These are phyloP conservation scores for Globisporangium cylindrosporum DNA, from an alignment of 352 stramenopile genomes.

Conservation along the genomic window DNA sequence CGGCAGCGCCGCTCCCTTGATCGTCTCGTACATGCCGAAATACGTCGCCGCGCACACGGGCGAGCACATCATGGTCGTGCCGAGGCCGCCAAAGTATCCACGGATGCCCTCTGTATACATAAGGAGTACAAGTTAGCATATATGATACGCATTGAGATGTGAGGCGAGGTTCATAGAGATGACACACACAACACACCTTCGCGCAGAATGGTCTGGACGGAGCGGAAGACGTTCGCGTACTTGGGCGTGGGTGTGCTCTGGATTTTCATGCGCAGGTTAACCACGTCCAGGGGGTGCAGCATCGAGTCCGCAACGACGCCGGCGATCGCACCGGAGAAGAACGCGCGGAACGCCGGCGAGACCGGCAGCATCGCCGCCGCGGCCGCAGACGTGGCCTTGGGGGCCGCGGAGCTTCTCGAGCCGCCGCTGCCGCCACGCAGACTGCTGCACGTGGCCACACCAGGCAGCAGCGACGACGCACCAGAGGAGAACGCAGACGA, in stretches of 20 bases:
- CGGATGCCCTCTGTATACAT: slow-evolving; percentile 47
- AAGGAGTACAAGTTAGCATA: background rate
- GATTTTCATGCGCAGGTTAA: slow-evolving; percentile 86
- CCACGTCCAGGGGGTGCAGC: slow-evolving; percentile 75
- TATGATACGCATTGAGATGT: background rate
- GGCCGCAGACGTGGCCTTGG: slow-evolving; percentile 34
- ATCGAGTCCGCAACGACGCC: slow-evolving; percentile 75
- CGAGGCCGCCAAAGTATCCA: slow-evolving; percentile 68
- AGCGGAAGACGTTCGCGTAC: slow-evolving; percentile 62
- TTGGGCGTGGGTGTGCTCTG: slow-evolving; percentile 47
- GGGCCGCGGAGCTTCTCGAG: slow-evolving; percentile 1
- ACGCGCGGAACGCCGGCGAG: slow-evolving; percentile 52
- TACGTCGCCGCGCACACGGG: slow-evolving; percentile 72
- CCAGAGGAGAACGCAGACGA: slow-evolving; percentile 2
- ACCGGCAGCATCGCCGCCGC: slow-evolving; percentile 7
- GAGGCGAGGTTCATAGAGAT: background rate
- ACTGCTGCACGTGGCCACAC: slow-evolving; percentile 27
- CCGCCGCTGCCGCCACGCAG: slow-evolving; percentile 17
- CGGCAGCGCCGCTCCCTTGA: slow-evolving; percentile 50
- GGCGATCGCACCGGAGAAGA: slow-evolving; percentile 68
- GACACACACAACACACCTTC: slow-evolving; percentile 28
- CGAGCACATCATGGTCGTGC: slow-evolving; percentile 72
- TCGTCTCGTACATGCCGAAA: slow-evolving; percentile 76
- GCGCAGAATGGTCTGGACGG: slow-evolving; percentile 58
- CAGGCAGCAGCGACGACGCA: slow-evolving; percentile 1